These are phyloP conservation scores for Orbilia quercus DNA, from an alignment of 2,329 filamentous ascomycete species.

Conservation along the genomic window DNA sequence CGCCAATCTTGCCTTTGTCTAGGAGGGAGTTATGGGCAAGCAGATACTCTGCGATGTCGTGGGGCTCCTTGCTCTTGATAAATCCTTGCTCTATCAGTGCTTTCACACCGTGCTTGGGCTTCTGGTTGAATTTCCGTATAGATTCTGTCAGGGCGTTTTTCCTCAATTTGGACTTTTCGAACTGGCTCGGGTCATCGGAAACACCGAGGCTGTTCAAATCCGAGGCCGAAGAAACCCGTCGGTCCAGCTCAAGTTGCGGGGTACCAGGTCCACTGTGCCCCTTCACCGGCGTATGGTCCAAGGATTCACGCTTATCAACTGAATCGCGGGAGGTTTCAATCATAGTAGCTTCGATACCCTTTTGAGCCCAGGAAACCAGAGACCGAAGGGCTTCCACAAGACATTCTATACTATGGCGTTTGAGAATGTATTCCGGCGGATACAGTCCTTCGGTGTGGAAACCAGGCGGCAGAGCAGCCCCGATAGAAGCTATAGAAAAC, in stretches of 20 bases:
- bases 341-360: slow-evolving; percentile 62
- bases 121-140: slow-evolving; percentile 94
- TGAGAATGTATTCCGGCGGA: slow-evolving; percentile 89
- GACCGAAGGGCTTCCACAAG: slow-evolving; percentile 89
- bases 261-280: slow-evolving; percentile 73
- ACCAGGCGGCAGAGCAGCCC: slow-evolving; percentile 65
- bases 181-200: slow-evolving; percentile 90
- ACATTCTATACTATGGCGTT: slow-evolving; percentile 86
- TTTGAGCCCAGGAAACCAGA: slow-evolving; percentile 85
- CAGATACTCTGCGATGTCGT: slow-evolving; percentile 86
- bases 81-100: slow-evolving; percentile 84
- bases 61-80: slow-evolving; percentile 79
- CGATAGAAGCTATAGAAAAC: slow-evolving; percentile 81
- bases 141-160: slow-evolving; percentile 93
- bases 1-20: slow-evolving; percentile 91
- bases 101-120: slow-evolving; percentile 93
- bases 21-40: slow-evolving; percentile 78
- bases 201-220: slow-evolving; percentile 61
- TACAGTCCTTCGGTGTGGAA: slow-evolving; percentile 73
- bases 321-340: slow-evolving; percentile 62
- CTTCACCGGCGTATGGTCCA: slow-evolving; percentile 72
- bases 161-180: slow-evolving; percentile 93
- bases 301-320: slow-evolving; percentile 74
- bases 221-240: slow-evolving; percentile 55
- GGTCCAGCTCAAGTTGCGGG: slow-evolving; percentile 63